These are phyloP conservation scores for Fusarium solani-melongenae DNA, from an alignment of 2,329 filamentous ascomycete genomes.

Conservation along the genomic window DNA sequence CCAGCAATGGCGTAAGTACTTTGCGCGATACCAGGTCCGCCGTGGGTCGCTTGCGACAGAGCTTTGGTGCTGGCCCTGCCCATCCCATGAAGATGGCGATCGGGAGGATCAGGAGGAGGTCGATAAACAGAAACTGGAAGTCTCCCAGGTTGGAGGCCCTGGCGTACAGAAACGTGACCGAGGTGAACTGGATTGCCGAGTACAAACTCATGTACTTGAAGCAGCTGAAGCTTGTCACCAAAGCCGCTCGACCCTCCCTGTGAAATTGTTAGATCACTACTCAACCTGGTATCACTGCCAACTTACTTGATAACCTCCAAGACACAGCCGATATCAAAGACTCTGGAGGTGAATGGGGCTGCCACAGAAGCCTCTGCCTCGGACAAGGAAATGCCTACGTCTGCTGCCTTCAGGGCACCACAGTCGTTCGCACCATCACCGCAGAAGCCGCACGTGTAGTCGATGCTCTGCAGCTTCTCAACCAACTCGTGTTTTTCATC, in stretches of 20 bases:
- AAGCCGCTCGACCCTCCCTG: constrained; percentile 89
- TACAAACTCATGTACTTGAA: constrained; percentile 99
- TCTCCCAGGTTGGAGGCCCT: constrained; percentile 94
- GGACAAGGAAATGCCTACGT: constrained; percentile 96
- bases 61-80: constrained; percentile 82
- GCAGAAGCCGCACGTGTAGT: constrained; percentile 95
- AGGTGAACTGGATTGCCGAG: constrained; percentile 98
- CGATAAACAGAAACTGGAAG: constrained; percentile 98
- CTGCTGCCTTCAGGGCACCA: constrained; percentile 93
- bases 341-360: constrained; percentile 94
- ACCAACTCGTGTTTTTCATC: constrained; percentile 99
- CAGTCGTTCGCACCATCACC: constrained; percentile 98
- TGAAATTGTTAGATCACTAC: constrained; percentile 33
- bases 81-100: constrained; percentile 99
- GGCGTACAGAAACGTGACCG: constrained; percentile 95
- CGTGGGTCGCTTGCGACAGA: constrained; percentile 88
- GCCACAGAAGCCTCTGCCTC: constrained; percentile 98
- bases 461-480: constrained; percentile 95
- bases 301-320: constrained; percentile 84
- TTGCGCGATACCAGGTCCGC: constrained; percentile 93
- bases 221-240: constrained; percentile 99
- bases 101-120: constrained; percentile 89
- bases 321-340: constrained; percentile 97
- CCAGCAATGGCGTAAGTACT: constrained; percentile 87
- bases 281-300: no score